Evolutionary conservation across 2,329 filamentous ascomycete genomes (phyloP).

Genomic region (Rasamsonia emersonii): DNA sequence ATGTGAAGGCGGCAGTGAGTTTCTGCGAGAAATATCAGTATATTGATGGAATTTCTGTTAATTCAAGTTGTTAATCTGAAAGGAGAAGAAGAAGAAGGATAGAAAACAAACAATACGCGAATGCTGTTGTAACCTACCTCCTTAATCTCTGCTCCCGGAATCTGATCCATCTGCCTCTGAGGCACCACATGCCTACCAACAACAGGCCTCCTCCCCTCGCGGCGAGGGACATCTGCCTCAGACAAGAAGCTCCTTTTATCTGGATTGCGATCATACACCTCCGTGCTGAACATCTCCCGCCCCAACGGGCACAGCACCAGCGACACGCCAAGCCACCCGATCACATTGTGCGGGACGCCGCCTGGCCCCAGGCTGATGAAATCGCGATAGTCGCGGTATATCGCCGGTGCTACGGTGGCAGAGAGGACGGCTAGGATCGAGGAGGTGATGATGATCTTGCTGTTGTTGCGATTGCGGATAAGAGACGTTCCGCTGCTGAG

Average conservation of each 20-base stretch:
- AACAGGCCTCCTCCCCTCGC: conserved; percentile 13
- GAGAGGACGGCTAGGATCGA: too few relatives aligned
- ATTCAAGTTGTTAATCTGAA: neutral
- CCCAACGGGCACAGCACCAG: conserved; percentile 17
- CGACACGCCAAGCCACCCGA: conserved; percentile 25
- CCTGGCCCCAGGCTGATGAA: conserved; percentile 30
- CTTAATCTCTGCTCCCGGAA: conserved; percentile 15
- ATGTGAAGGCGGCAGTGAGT: conserved; percentile 14
- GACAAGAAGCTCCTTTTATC: conserved; percentile 12
- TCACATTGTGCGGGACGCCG: conserved; percentile 26
- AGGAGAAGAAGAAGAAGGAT: neutral
- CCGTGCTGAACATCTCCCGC: conserved; percentile 21
- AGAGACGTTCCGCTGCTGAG: too few relatives aligned
- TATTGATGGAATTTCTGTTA: too few relatives aligned
- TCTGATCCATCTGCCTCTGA: conserved; percentile 21
- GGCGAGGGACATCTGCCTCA: conserved; percentile 10
- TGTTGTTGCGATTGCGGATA: too few relatives aligned
- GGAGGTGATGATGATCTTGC: too few relatives aligned
- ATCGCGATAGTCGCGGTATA: conserved; percentile 27
- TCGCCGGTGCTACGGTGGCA: too few relatives aligned
- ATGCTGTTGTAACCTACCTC: conserved; percentile 20
- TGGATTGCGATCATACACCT: conserved; percentile 16
- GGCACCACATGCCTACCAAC: conserved; percentile 22
- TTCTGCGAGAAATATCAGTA: conserved; percentile 11
- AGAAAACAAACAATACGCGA: too few relatives aligned